Evolutionary conservation across 768 basidiomycete species (phyloP), one percentile per base, ranked within the genome.

Genomic region (Pleurotus djamor): DNA sequence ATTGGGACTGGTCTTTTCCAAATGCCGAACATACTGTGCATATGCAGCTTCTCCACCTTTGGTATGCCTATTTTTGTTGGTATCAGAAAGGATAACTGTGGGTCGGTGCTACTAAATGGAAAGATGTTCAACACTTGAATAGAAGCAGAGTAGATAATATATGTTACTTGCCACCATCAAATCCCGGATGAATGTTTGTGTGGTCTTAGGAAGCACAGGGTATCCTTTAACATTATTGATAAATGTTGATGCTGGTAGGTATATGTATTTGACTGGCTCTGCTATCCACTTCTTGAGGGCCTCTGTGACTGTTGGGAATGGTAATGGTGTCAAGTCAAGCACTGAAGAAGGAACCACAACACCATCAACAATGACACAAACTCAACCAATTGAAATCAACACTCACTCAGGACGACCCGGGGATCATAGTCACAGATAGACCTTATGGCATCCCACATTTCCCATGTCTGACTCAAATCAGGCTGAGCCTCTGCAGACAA

Each of bases 371-470:
- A 35, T 35, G n/a, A n/a, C n/a, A n/a, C 4, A 41, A 41, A 41
- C 9, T 41, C 38, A 41, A n/a, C 38, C 10, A 41, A 28, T 28
- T 41, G 4, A 1, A n/a, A 41, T 48, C 57, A 54, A 41, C 49
- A 73, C 81, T 64, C 70, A 94, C 92, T 88, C 59, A 92, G 68
- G 2, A 88, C 88, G 60, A 94, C 67, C 32, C 91, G 83, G 34
- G 81, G 76, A 68, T 84, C 86, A 71, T 95, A 96, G 59, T 88
- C 88, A 71, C 97, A 99, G 36, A 96, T 82, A 3, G 89, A 88
- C 61, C 96, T 81, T 59, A 99, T 92, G 49, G 89, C 82, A 71
- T 98, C 97, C 97, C 97, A 99, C 86, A 96, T 96, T 71, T 98
- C 97, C 96, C 97, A 99, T 0, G 91, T 93, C 5, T 79, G 82